A percentile compares a stretch with the other conserved stretches of the same genome.
Evolutionary conservation across 106 monocot species (phyloP).

Genomic region (Xerophyta viscosa): DNA sequence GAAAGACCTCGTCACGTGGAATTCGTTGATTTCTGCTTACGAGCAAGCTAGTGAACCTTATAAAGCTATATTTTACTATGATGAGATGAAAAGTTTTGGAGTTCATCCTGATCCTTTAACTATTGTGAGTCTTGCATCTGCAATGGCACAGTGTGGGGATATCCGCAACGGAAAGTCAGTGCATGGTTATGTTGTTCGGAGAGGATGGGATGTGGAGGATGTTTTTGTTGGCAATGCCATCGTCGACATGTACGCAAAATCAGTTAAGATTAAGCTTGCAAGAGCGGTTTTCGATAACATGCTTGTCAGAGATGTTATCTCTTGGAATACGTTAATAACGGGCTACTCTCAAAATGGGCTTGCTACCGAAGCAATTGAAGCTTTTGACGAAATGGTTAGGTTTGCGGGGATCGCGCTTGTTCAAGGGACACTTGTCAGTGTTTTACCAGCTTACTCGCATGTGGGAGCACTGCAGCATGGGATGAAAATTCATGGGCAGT

Average conservation of each 20-base stretch:
- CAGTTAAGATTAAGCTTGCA: slow-evolving; percentile 21
- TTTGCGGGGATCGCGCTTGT: slow-evolving; percentile 14
- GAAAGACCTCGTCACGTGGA: slow-evolving; percentile 46
- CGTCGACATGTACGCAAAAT: slow-evolving; percentile 46
- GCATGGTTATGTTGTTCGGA: slow-evolving; percentile 36
- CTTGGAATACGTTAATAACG: slow-evolving; percentile 57
- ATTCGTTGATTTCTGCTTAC: slow-evolving; percentile 35
- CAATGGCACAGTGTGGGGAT: slow-evolving; percentile 23
- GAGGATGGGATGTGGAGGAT: slow-evolving; percentile 26
- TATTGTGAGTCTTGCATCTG: slow-evolving; percentile 32
- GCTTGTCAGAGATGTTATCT: slow-evolving; percentile 28
- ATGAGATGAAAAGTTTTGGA: slow-evolving; percentile 17
- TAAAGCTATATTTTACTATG: slow-evolving; percentile 11
- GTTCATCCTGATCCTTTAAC: slow-evolving; percentile 31
- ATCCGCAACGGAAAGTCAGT: slow-evolving; percentile 11
- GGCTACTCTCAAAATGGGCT: slow-evolving; percentile 52
- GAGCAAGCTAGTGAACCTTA: slow-evolving; percentile 23
- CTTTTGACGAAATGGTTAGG: slow-evolving; percentile 25
- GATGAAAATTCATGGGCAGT: slow-evolving; percentile 45
- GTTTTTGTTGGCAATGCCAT: slow-evolving; percentile 38
- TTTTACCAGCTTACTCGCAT: slow-evolving; percentile 46
- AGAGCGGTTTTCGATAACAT: slow-evolving; percentile 20
- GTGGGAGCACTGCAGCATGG: slow-evolving; percentile 68
- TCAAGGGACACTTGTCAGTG: slow-evolving; percentile 46
- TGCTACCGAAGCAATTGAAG: slow-evolving; percentile 39